Conservation (phyloP, 1,284 basidiomycete species). For the Cutaneotrichosporon mucoides region DNA sequence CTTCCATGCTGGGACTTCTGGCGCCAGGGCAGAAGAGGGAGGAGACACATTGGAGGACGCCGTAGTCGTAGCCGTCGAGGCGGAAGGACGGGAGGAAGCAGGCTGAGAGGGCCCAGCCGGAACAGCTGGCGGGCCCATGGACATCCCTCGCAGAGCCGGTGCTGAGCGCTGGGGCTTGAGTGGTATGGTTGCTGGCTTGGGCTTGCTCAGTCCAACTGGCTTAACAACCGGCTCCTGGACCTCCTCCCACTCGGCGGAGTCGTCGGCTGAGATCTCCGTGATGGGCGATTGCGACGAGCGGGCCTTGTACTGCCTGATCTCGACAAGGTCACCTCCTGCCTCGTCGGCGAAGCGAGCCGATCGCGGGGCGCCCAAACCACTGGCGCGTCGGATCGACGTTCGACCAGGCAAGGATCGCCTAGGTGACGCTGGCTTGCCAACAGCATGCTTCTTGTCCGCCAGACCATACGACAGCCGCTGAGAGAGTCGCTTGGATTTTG, state of each 20-base stretch:
- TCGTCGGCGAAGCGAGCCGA: slow-evolving; percentile 13
- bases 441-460: slow-evolving; percentile 11
- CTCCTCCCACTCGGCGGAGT: slow-evolving; percentile 18
- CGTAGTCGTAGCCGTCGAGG: background rate
- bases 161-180: background rate
- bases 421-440: slow-evolving; percentile 8
- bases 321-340: slow-evolving; percentile 6
- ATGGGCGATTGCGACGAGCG: slow-evolving; percentile 6
- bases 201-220: background rate
- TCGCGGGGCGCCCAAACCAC: background rate
- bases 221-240: background rate
- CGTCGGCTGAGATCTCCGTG: slow-evolving; percentile 3
- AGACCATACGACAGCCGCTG: background rate
- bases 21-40: background rate
- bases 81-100: too few species aligned
- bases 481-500: slow-evolving; percentile 10
- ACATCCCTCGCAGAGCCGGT: background rate
- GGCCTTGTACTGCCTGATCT: slow-evolving; percentile 4
- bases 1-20: slow-evolving; percentile 25
- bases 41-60: background rate
- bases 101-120: too few species aligned
- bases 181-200: background rate
- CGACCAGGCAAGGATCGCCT: slow-evolving; percentile 1
- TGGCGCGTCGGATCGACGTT: background rate
- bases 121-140: too few species aligned